A percentile compares a stretch with the other conserved stretches of the same genome.
phyloP scores from a whole-genome alignment of 768 basidiomycete genomes.

The Leccinellum rugosiceps region DNA sequence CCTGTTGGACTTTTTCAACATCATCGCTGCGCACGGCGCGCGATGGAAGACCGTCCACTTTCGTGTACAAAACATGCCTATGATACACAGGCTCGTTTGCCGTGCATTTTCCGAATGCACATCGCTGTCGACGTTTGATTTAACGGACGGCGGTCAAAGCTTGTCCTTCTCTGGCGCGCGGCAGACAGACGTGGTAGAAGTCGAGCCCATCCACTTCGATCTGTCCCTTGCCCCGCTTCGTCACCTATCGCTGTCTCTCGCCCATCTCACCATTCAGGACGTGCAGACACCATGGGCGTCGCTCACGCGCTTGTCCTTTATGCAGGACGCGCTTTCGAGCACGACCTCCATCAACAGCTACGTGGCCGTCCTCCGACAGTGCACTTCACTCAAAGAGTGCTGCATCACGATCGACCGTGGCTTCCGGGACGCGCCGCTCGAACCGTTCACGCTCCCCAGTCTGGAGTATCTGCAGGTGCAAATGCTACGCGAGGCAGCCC shows the following conservation, averaged over 20 bases:
- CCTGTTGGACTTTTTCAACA: slow-evolving; percentile 18
- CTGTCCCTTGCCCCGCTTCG: slow-evolving; percentile 14
- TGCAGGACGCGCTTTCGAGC: slow-evolving; percentile 23
- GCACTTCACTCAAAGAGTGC: slow-evolving; percentile 22
- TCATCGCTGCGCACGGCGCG: slow-evolving; percentile 9
- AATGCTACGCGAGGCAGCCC: slow-evolving; percentile 13
- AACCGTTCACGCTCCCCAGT: slow-evolving; percentile 10
- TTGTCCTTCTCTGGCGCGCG: slow-evolving; percentile 1
- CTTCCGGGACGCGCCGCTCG: slow-evolving; percentile 4
- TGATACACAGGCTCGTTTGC: slow-evolving; percentile 11
- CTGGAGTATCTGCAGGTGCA: slow-evolving; percentile 19
- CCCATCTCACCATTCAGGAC: slow-evolving; percentile 14
- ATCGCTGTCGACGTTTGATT: slow-evolving; percentile 14
- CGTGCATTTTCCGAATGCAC: slow-evolving; percentile 12
- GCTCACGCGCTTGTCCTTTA: slow-evolving; percentile 22
- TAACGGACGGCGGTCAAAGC: slow-evolving; percentile 20
- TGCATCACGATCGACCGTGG: slow-evolving; percentile 13
- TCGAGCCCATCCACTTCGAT: slow-evolving; percentile 10
- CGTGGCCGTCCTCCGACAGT: slow-evolving; percentile 16
- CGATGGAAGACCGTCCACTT: slow-evolving; percentile 23
- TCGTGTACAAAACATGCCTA: slow-evolving; percentile 18
- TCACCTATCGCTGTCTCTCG: slow-evolving; percentile 18
- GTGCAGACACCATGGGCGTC: slow-evolving; percentile 15
- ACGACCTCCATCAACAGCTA: slow-evolving; percentile 21
- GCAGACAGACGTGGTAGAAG: background rate